A percentile compares a stretch with the other conserved stretches of the same genome.
These are phyloP conservation scores for Lotmaria passim DNA, from an alignment of 208 protist genomes.

Conservation along the genomic window DNA sequence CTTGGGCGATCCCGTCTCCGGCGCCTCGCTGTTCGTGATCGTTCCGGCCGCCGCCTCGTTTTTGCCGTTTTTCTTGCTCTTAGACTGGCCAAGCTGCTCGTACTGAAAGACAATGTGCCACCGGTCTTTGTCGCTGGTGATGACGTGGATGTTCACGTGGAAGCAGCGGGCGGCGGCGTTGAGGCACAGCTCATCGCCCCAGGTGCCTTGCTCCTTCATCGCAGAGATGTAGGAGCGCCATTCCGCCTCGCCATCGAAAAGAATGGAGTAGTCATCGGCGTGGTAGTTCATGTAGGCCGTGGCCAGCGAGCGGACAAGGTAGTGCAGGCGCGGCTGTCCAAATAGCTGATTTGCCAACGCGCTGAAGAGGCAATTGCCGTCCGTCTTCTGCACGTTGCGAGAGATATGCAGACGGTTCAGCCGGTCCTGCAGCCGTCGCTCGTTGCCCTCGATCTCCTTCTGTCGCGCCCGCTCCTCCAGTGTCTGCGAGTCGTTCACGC, in stretches of 20 bases:
- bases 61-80: not conserved
- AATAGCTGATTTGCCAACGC: constrained; percentile 82
- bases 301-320: constrained; percentile 66
- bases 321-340: constrained; percentile 52
- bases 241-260: constrained; percentile 70
- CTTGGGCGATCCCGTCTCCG: constrained; percentile 5
- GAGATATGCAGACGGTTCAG: constrained; percentile 45
- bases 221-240: constrained; percentile 59
- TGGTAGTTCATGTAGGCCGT: constrained; percentile 73
- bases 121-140: constrained; percentile 69
- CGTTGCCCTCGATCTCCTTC: constrained; percentile 54
- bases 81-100: constrained; percentile 52
- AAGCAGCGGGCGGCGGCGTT: constrained; percentile 87
- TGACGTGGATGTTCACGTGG: constrained; percentile 85
- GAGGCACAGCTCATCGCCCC: constrained; percentile 88
- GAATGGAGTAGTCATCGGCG: constrained; percentile 59
- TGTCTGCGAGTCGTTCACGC: constrained; percentile 76
- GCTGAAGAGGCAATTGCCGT: constrained; percentile 88
- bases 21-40: constrained; percentile 11
- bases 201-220: constrained; percentile 67
- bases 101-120: constrained; percentile 88
- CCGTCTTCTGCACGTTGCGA: constrained; percentile 55
- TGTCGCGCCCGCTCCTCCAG: constrained; percentile 64
- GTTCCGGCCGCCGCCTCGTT: not conserved
- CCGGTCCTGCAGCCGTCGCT: constrained; percentile 46